Percentiles rank a stretch among this genome's conserved stretches.
Evolutionary conservation across 2,329 filamentous ascomycete species (phyloP).

Genomic region (Phoma herbarum): DNA sequence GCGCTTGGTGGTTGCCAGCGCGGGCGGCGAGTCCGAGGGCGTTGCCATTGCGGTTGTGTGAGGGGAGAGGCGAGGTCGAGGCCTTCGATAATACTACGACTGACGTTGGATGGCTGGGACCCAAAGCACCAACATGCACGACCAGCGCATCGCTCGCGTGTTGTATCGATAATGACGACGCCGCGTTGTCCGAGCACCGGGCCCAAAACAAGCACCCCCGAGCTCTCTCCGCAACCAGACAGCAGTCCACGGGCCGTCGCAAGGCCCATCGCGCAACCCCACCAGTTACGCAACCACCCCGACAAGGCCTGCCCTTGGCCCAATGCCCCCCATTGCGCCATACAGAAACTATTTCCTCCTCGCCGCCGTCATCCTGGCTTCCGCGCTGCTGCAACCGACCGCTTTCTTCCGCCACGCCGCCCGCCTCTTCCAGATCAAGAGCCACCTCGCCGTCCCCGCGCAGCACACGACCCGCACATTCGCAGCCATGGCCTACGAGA

Average conservation of each 20-base stretch:
- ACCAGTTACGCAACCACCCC: slow-evolving; percentile 16
- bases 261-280: slow-evolving; percentile 15
- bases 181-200: not conserved
- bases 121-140: not conserved
- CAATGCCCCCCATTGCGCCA: slow-evolving; percentile 38
- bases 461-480: slow-evolving; percentile 25
- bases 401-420: slow-evolving; percentile 40
- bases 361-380: slow-evolving; percentile 45
- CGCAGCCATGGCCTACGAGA: slow-evolving; percentile 65
- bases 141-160: not conserved
- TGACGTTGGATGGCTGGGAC: not conserved
- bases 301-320: not conserved
- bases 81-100: not conserved
- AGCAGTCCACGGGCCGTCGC: not conserved
- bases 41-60: not conserved
- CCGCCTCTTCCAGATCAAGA: slow-evolving; percentile 43
- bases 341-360: slow-evolving; percentile 44
- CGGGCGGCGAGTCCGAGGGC: slow-evolving; percentile 44
- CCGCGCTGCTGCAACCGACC: slow-evolving; percentile 40
- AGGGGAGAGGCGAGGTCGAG: not conserved
- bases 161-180: not conserved
- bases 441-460: slow-evolving; percentile 37
- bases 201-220: not conserved
- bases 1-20: slow-evolving; percentile 80
- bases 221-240: not conserved